Percentiles rank a stretch among this genome's conserved stretches.
Evolutionary conservation across 2,329 filamentous ascomycete species (phyloP).

Genomic region (Aspergillus aculeatinus): DNA sequence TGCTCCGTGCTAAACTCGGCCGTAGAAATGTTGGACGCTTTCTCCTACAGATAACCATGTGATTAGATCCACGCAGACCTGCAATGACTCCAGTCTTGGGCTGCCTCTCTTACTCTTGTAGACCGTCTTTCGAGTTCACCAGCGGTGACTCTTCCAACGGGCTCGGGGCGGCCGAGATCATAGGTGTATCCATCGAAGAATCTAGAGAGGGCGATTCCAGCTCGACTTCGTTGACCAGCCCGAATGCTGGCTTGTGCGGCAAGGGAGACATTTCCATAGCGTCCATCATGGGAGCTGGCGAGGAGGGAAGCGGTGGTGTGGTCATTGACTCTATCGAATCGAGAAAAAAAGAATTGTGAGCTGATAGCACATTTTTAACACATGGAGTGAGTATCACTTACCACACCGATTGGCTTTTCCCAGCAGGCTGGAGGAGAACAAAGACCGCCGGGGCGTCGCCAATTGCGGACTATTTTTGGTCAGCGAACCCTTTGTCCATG

Average conservation of each 20-base stretch:
- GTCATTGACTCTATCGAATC: conserved; percentile 66
- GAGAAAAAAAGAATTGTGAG: conserved; percentile 20
- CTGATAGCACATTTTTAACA: conserved; percentile 2
- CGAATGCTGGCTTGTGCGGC: conserved; percentile 77
- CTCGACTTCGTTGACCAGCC: conserved; percentile 59
- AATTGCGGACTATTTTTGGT: conserved; percentile 68
- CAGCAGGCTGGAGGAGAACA: conserved; percentile 75
- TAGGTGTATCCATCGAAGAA: conserved; percentile 45
- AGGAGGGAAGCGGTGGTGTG: conserved; percentile 80
- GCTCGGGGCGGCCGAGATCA: conserved; percentile 39
- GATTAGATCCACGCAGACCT: conserved; percentile 21
- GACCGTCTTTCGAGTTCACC: conserved; percentile 30
- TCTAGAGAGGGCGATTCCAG: conserved; percentile 71
- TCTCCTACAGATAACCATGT: conserved; percentile 49
- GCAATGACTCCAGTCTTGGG: background rate
- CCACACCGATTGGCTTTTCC: conserved; percentile 58
- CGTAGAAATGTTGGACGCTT: conserved; percentile 68
- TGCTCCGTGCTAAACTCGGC: conserved; percentile 71
- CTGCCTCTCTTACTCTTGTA: conserved; percentile 36
- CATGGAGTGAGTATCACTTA: conserved; percentile 39
- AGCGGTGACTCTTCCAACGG: conserved; percentile 42
- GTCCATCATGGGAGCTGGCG: conserved; percentile 70
- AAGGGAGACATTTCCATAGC: conserved; percentile 92
- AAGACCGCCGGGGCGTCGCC: conserved; percentile 76
- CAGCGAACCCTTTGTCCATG: conserved; percentile 31